Base-by-base conservation (phyloP, 306 rosid genomes). In the Notholithocarpus densiflorus region DNA sequence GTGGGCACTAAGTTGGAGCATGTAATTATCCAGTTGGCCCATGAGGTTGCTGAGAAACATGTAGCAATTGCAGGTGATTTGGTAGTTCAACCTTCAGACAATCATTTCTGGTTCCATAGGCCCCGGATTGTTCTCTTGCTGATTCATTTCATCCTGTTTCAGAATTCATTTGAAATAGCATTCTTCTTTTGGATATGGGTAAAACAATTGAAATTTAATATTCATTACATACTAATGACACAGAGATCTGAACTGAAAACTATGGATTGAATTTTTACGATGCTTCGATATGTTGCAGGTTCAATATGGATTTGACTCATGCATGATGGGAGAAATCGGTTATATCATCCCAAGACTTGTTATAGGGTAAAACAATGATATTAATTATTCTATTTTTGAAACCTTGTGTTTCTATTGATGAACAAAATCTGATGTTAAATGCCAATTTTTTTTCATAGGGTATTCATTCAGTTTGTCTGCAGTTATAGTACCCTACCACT, bases 1-100 rank as follows among this genome's bases (percentile, higher is more conserved):
- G 80, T 83, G 37, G 86, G 86, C 29, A 75, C 86, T 3, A 83
- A 83, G 73, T 64, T 83, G 80, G 86, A 83, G 77, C 86, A 83
- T 53, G 77, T 83, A 27, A 83, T 83, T 6, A 68, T 19, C 54
- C 83, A 83, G 56, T 48, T 83, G 76, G 86, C 86, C 53, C 66
- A 52, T 70, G 83, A 83, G 32, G 86, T 83, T 59, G 86, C 86
- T 27, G 83, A 83, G 83, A 83, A 83, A 72, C 83, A 79, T 52
- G 62, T 68, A 11, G 86, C 83, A 52, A 20, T 83, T 54, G 77
- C 71, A 79, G 86, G 86, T 29, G 86, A 61, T 21, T 69, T 83
- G 74, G 77, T 79, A 5, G 80, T 83, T 71, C 55, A 78, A 37
- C 86, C 86, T 57, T 83, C 83, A 11, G 86, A 83, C 55, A 54